Evolutionary conservation across 257 asterid species (phyloP).

Genomic region (Ballota nigra): DNA sequence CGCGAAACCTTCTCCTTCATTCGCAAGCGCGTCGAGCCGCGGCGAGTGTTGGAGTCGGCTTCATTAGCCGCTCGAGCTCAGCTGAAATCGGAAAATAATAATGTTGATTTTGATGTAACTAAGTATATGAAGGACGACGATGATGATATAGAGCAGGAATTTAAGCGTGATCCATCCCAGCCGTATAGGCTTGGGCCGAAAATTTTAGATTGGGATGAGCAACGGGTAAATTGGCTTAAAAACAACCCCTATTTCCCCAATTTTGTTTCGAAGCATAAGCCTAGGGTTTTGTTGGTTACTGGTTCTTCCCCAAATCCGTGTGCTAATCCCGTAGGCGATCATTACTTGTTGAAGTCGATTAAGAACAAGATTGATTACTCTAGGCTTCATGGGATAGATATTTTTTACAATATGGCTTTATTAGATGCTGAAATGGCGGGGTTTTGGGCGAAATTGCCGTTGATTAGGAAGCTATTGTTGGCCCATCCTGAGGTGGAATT

Average conservation of each 20-base stretch:
- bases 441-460: conserved; percentile 52
- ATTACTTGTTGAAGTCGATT: conserved; percentile 48
- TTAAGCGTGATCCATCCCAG: conserved; percentile 32
- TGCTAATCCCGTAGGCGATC: conserved; percentile 56
- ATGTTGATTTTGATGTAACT: conserved; percentile 34
- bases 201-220: conserved; percentile 51
- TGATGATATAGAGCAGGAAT: conserved; percentile 31
- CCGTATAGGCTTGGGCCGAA: conserved; percentile 49
- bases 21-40: conserved; percentile 49
- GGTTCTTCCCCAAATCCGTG: conserved; percentile 55
- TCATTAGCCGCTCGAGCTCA: conserved; percentile 14
- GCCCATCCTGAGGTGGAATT: conserved; percentile 58
- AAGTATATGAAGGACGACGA: conserved; percentile 46
- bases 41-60: conserved; percentile 40
- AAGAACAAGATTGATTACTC: conserved; percentile 56
- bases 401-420: conserved; percentile 51
- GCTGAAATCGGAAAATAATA: conserved; percentile 11
- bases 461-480: conserved; percentile 43
- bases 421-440: conserved; percentile 59
- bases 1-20: conserved; percentile 43
- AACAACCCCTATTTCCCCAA: conserved; percentile 40
- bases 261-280: conserved; percentile 34
- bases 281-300: conserved; percentile 48
- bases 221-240: conserved; percentile 40
- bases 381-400: conserved; percentile 46